Evolutionary conservation across 257 asterid species (phyloP), one percentile per base, ranked within the genome.

Genomic region (Lycium ferocissimum): DNA sequence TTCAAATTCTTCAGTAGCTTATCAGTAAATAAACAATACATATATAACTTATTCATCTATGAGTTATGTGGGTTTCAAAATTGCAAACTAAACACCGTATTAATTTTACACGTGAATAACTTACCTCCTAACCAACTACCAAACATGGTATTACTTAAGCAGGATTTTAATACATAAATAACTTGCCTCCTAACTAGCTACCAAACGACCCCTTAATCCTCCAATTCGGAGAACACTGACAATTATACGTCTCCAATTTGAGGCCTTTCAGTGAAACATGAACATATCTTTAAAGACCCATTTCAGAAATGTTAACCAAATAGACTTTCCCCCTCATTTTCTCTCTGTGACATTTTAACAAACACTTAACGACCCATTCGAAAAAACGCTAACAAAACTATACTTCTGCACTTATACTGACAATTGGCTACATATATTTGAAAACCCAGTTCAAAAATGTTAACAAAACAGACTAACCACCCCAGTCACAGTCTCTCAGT

Each of bases 1-100:
- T 90, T 85, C 40, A 93, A 17, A 89, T 87, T 87, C 89, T 82
- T 88, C 73, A 87, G 58, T 67, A 93, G 86, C 22, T 85, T 88
- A 59, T 86, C 88, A 18, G 89, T 84, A 26, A 3, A 40, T 40
- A 40, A 40, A 40, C 5, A 40, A 40, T 40, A 40, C 45, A 40
- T 40, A 40, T 0, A 40, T 40, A 40, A 40, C 45, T 40, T 40
- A 40, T 40, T 2, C 45, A 40, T 40, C 3, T 40, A 40, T 40
- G 3, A 40, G 45, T 40, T 40, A 40, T 40, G 45, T 40, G 3
- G 45, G 45, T 40, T 40, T 40, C 45, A 2, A 37, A 17, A 56
- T 40, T 11, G 26, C 14, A 40, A 40, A 40, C 45, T 40, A 40
- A 40, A 40, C 45, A 40, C 45, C 45, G 45, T 40, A 40, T 40